Conservation (phyloP, 202 grass and related monocot genomes). For the Eragrostis tef region DNA sequence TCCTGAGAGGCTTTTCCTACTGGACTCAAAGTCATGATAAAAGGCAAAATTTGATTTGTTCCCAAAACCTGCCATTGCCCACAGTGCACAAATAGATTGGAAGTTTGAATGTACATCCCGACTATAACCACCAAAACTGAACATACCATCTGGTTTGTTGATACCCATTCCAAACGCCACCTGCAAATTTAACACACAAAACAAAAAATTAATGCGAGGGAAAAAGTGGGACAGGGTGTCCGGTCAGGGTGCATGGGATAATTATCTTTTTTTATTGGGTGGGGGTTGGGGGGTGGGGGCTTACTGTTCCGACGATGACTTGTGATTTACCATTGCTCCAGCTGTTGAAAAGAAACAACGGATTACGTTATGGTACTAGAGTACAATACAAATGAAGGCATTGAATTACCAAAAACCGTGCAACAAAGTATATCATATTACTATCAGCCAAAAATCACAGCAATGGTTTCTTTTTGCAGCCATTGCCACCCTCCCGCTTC, state of each 20-base stretch:
- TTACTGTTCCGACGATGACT: slow-evolving; percentile 88
- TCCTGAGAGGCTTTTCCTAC: background rate
- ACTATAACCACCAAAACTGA: slow-evolving; percentile 26
- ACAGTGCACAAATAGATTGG: slow-evolving; percentile 34
- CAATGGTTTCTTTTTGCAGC: background rate
- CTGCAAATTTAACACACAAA: slow-evolving; percentile 52
- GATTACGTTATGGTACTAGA: slow-evolving; percentile 34
- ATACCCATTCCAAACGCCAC: slow-evolving; percentile 99
- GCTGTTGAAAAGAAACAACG: slow-evolving; percentile 58
- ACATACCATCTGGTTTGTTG: slow-evolving; percentile 92
- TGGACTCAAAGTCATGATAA: background rate
- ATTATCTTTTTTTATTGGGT: background rate
- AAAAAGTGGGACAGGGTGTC: background rate
- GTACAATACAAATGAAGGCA: slow-evolving; percentile 9
- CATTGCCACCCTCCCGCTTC: background rate
- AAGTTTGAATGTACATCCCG: slow-evolving; percentile 21
- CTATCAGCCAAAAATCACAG: too few species aligned
- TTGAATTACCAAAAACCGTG: slow-evolving; percentile 5
- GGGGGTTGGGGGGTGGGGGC: background rate
- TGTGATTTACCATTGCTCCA: slow-evolving; percentile 94
- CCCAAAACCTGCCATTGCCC: slow-evolving; percentile 2
- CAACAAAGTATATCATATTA: background rate
- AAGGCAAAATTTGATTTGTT: slow-evolving; percentile 17
- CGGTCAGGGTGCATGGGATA: background rate
- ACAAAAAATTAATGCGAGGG: background rate